Conservation (phyloP, 1,139 yeast species). For the Spencermartinsiella ligniputridi region DNA sequence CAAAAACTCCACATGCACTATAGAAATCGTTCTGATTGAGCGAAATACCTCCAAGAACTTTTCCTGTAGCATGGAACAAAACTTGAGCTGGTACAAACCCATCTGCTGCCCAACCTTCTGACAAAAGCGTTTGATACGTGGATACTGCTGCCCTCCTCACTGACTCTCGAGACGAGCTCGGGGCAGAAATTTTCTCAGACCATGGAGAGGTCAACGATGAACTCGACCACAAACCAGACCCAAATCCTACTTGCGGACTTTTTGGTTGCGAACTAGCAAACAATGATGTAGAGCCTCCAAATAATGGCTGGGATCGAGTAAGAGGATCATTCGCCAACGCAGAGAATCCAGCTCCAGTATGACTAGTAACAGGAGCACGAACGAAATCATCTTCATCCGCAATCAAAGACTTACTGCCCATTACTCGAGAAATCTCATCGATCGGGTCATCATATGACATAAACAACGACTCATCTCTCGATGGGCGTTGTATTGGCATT, state of each 20-base stretch:
- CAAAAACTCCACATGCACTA: slow-evolving; percentile 26
- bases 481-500: slow-evolving; percentile 15
- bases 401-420: slow-evolving; percentile 22
- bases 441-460: slow-evolving; percentile 13
- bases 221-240: slow-evolving; percentile 8
- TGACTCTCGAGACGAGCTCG: slow-evolving; percentile 7
- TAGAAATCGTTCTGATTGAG: slow-evolving; percentile 31
- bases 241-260: not conserved
- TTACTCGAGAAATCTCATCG: slow-evolving; percentile 23
- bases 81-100: slow-evolving; percentile 35
- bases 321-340: not conserved
- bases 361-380: not conserved
- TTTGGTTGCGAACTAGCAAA: not conserved
- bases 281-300: not conserved
- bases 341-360: not conserved
- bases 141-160: slow-evolving; percentile 26
- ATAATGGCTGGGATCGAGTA: not conserved
- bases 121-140: slow-evolving; percentile 24
- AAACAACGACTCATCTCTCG: slow-evolving; percentile 8
- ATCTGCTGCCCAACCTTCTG: slow-evolving; percentile 28
- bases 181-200: not conserved
- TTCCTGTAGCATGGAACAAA: slow-evolving; percentile 29
- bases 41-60: slow-evolving; percentile 18
- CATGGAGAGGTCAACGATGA: slow-evolving; percentile 7
- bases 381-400: slow-evolving; percentile 21